Conservation (phyloP, 164 flowering plant genomes). For the Dillenia suffruticosa region DNA sequence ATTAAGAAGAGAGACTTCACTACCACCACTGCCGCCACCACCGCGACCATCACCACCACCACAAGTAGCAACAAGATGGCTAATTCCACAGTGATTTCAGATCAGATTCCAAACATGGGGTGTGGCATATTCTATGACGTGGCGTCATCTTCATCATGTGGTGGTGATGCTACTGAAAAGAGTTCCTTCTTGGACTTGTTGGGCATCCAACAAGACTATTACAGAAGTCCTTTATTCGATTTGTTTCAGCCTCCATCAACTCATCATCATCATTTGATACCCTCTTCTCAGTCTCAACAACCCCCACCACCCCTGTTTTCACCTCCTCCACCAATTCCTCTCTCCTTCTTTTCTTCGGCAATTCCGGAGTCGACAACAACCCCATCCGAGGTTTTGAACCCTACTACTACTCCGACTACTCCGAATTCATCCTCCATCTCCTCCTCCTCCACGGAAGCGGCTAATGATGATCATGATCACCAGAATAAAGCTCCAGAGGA, state of each 20-base stretch:
- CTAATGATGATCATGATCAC: conserved; percentile 21
- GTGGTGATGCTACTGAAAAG: conserved; percentile 12
- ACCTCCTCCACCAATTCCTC: conserved; percentile 6
- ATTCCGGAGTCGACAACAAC: conserved; percentile 17
- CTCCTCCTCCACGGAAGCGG: conserved; percentile 61
- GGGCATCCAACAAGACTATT: conserved; percentile 33
- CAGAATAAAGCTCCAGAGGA: conserved; percentile 19
- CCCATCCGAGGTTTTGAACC: conserved; percentile 53
- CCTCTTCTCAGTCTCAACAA: neutral
- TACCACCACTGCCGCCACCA: too few species aligned
- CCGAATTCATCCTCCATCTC: conserved; percentile 76
- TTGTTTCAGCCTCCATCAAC: conserved; percentile 12
- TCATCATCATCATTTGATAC: neutral
- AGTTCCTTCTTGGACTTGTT: conserved; percentile 45
- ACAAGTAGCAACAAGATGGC: conserved; percentile 12
- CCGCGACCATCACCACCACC: too few species aligned
- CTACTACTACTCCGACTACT: conserved; percentile 63
- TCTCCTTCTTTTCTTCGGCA: conserved; percentile 14
- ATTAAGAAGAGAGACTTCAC: too few species aligned
- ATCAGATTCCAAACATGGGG: conserved; percentile 20
- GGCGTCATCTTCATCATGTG: conserved; percentile 33
- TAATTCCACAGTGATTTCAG: conserved; percentile 20
- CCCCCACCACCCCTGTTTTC: neutral
- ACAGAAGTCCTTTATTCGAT: conserved; percentile 32
- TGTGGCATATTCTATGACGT: conserved; percentile 9